Evolutionary conservation across 2,329 filamentous ascomycete genomes (phyloP).

Genomic region (Penicillium occitanis): DNA sequence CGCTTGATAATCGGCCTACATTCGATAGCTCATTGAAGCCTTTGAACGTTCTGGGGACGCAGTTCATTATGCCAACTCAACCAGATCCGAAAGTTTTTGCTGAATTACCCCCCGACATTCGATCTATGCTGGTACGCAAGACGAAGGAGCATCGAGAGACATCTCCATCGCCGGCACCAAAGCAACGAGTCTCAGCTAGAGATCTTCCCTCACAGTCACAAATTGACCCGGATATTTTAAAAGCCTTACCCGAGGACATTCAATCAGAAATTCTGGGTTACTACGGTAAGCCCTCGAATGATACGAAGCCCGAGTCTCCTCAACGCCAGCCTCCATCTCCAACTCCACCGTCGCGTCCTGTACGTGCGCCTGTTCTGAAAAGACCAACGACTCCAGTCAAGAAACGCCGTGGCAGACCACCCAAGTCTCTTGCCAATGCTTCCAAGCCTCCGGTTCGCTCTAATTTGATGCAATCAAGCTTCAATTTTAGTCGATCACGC

Average conservation of each 20-base stretch:
- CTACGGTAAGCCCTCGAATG: conserved; percentile 51
- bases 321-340: conserved; percentile 43
- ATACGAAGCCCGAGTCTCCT: conserved; percentile 30
- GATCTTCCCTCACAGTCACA: conserved; percentile 66
- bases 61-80: conserved; percentile 83
- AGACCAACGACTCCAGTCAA: conserved; percentile 67
- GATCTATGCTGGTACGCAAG: conserved; percentile 69
- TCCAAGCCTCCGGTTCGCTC: conserved; percentile 51
- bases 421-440: conserved; percentile 48
- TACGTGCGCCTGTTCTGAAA: conserved; percentile 22
- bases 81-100: conserved; percentile 78
- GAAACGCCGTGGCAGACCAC: conserved; percentile 55
- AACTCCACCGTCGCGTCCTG: conserved; percentile 9
- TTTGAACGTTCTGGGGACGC: conserved; percentile 79
- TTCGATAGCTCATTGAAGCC: conserved; percentile 55
- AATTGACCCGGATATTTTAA: conserved; percentile 80
- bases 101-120: conserved; percentile 80
- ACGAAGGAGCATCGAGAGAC: conserved; percentile 34
- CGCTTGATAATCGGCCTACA: conserved; percentile 32
- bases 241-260: conserved; percentile 80
- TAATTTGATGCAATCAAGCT: conserved; percentile 71
- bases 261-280: conserved; percentile 77
- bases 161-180: conserved; percentile 38
- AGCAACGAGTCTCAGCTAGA: conserved; percentile 26
- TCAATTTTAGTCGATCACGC: conserved; percentile 51